These are phyloP conservation scores for Rhytidhysteron rufulum DNA, from an alignment of 2,329 filamentous ascomycete species.

Conservation along the genomic window DNA sequence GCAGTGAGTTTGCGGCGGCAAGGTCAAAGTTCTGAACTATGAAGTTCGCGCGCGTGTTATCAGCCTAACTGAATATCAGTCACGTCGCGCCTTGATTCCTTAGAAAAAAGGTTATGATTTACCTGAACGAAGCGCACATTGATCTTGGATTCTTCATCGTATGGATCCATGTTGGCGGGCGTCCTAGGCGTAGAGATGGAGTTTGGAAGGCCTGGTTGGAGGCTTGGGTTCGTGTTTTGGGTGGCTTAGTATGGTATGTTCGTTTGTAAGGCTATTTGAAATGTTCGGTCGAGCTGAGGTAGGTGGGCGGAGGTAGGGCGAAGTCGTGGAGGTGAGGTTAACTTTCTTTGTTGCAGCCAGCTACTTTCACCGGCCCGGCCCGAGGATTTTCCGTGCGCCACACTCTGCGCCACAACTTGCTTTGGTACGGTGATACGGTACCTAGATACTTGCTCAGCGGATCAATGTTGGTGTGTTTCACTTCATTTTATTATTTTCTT, in stretches of 20 bases:
- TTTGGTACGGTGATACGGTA: too few species aligned
- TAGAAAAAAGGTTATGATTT: constrained; percentile 17
- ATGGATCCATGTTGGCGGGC: constrained; percentile 43
- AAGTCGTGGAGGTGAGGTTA: constrained; percentile 3
- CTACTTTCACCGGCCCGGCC: too few species aligned
- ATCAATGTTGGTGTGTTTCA: too few species aligned
- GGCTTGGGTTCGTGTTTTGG: background rate
- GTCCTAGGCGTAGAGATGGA: too few species aligned
- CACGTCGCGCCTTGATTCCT: constrained; percentile 9
- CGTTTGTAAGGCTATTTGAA: background rate
- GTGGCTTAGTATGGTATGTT: background rate
- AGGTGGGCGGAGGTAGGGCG: background rate
- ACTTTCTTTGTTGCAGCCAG: too few species aligned
- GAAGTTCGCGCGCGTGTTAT: constrained; percentile 80
- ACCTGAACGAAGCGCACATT: constrained; percentile 37
- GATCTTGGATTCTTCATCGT: constrained; percentile 44
- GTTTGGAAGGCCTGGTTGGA: background rate
- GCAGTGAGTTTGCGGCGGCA: constrained; percentile 86
- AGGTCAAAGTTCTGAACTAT: constrained; percentile 86
- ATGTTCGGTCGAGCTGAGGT: background rate
- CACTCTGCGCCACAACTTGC: too few species aligned
- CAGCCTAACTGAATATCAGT: constrained; percentile 57
- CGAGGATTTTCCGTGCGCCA: too few species aligned
- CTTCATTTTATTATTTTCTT: too few species aligned
- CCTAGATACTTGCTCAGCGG: too few species aligned